These are phyloP conservation scores for Synchytrium microbalum DNA, from an alignment of 371 early-diverging fungal species.

Conservation along the genomic window DNA sequence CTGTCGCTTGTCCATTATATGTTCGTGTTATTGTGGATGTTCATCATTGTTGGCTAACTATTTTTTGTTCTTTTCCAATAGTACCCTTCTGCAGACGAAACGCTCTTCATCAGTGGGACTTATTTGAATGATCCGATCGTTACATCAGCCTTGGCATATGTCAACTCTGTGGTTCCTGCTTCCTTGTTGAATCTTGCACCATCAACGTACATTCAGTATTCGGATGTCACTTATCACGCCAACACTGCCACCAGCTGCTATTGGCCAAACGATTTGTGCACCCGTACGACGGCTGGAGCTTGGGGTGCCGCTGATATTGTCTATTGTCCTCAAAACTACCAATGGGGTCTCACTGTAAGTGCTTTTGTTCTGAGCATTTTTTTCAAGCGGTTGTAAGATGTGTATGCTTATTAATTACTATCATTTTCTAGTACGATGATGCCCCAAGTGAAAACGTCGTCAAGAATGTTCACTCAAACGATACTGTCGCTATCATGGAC, in stretches of 20 bases:
- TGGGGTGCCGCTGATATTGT: constrained; percentile 11
- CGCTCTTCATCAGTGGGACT: neutral
- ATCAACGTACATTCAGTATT: constrained; percentile 8
- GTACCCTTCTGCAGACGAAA: constrained; percentile 2
- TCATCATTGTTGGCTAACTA: too few species aligned
- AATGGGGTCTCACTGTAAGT: constrained; percentile 13
- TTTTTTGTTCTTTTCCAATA: too few species aligned
- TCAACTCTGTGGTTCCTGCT: constrained; percentile 13
- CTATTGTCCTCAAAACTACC: constrained; percentile 8
- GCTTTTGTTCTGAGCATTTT: constrained; percentile 13
- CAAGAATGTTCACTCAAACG: neutral
- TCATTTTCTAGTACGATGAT: neutral
- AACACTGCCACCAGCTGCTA: constrained; percentile 1
- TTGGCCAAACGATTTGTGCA: constrained; percentile 1
- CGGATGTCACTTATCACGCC: constrained; percentile 11
- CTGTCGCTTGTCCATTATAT: too few species aligned
- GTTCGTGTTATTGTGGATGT: too few species aligned
- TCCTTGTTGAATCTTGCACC: constrained; percentile 10
- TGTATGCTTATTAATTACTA: neutral
- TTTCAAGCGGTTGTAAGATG: neutral
- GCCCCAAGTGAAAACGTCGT: neutral
- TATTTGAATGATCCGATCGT: neutral
- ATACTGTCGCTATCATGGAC: neutral
- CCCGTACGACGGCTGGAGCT: neutral
- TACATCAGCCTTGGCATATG: constrained; percentile 8